Percentiles rank a stretch among this genome's conserved stretches.
phyloP scores from a whole-genome alignment of 495 filamentous ascomycete species.

The Astrothelium subdiscretum region DNA sequence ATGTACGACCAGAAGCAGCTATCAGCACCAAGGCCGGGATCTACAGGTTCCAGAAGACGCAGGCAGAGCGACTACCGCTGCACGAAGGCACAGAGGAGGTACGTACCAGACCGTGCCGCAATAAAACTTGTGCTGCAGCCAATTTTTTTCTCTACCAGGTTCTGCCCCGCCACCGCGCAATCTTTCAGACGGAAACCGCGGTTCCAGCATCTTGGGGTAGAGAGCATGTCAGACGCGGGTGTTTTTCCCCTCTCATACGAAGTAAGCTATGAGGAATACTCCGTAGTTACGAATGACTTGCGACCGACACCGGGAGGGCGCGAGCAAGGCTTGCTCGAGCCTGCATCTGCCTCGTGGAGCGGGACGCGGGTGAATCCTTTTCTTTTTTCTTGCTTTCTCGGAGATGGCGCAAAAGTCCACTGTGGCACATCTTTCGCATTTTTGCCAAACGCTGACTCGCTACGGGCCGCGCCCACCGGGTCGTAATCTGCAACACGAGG shows the following conservation, averaged over 20 bases:
- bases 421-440: neutral
- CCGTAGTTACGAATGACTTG: too few species aligned
- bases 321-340: neutral
- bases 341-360: neutral
- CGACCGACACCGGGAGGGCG: too few species aligned
- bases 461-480: too few species aligned
- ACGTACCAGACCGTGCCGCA: neutral
- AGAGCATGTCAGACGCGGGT: too few species aligned
- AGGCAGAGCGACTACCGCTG: neutral
- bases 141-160: too few species aligned
- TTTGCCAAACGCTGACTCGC: neutral
- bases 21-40: neutral
- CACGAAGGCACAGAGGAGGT: neutral
- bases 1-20: neutral
- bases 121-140: neutral
- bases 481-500: too few species aligned
- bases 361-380: neutral
- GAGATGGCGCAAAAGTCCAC: neutral
- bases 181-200: too few species aligned
- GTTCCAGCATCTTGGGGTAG: too few species aligned
- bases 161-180: too few species aligned
- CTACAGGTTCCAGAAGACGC: slow-evolving; percentile 1
- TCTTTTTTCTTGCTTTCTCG: too few species aligned
- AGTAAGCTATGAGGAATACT: too few species aligned
- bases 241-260: too few species aligned